A percentile compares a stretch with the other conserved stretches of the same genome.
These are phyloP conservation scores for Jatropha multifida DNA, from an alignment of 441 rosid species.

Conservation along the genomic window DNA sequence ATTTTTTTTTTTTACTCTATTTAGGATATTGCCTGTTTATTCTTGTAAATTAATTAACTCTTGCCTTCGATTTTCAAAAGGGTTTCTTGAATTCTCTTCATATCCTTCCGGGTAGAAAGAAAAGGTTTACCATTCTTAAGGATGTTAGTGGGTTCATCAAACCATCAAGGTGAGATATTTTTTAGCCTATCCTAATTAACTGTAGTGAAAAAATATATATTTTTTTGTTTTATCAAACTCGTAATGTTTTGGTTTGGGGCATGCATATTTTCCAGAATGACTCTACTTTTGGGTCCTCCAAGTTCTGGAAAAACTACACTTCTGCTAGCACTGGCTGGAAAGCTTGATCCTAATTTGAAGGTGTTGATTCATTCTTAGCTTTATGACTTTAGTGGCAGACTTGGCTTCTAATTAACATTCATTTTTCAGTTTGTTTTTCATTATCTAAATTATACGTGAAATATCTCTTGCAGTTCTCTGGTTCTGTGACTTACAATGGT, in stretches of 20 bases:
- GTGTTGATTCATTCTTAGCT: slow-evolving; percentile 16
- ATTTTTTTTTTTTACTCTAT: too few species aligned
- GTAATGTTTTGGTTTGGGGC: neutral
- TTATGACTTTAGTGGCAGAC: neutral
- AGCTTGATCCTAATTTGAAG: slow-evolving; percentile 54
- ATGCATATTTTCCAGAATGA: slow-evolving; percentile 43
- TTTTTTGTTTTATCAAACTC: neutral
- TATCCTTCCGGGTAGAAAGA: slow-evolving; percentile 54
- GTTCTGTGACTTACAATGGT: slow-evolving; percentile 33
- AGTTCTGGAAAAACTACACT: slow-evolving; percentile 84
- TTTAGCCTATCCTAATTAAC: neutral
- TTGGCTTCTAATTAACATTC: neutral
- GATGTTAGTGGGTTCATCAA: slow-evolving; percentile 68
- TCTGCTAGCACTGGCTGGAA: slow-evolving; percentile 73
- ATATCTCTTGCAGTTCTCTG: slow-evolving; percentile 21
- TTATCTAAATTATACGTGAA: too few species aligned
- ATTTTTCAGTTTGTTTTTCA: neutral
- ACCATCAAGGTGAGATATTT: slow-evolving; percentile 46
- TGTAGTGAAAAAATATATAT: neutral
- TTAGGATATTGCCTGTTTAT: too few species aligned
- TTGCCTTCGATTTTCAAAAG: slow-evolving; percentile 26
- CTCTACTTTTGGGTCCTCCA: slow-evolving; percentile 84
- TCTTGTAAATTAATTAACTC: too few species aligned
- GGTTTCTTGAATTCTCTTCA: slow-evolving; percentile 42
- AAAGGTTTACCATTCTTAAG: slow-evolving; percentile 47